phyloP scores from a whole-genome alignment of 169 alveolate genomes.

The Plasmodium gallinaceum region DNA sequence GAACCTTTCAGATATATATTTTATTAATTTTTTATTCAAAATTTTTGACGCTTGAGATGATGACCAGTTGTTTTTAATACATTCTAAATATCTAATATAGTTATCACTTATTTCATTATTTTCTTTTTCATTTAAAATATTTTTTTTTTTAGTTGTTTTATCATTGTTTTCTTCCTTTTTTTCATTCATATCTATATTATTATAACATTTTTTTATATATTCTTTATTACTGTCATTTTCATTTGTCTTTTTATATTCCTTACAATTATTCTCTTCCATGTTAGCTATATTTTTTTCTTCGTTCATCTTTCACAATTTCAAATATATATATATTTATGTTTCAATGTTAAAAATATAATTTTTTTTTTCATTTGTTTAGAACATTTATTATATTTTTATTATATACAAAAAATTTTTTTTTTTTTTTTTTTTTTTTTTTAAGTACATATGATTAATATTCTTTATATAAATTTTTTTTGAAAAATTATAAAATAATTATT shows the following conservation, averaged over 20 bases:
- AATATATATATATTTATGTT: no score
- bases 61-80: constrained; percentile 86
- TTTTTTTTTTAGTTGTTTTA: not conserved
- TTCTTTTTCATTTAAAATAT: constrained; percentile 31
- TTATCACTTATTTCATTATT: constrained; percentile 69
- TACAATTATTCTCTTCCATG: not conserved
- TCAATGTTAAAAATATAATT: no score
- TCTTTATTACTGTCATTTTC: not conserved
- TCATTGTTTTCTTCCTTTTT: constrained; percentile 15
- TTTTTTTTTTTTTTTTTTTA: no score
- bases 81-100: constrained; percentile 78
- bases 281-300: no score
- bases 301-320: no score
- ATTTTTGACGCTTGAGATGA: constrained; percentile 89
- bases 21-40: constrained; percentile 82
- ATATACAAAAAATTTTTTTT: no score
- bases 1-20: constrained; percentile 85
- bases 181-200: constrained; percentile 4
- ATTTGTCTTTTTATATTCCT: not conserved
- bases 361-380: no score
- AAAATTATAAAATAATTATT: no score
- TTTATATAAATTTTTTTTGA: no score
- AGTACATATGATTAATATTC: no score
- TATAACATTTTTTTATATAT: not conserved
- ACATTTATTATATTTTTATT: no score